phyloP scores from a whole-genome alignment of 2,329 filamentous ascomycete genomes.

The Diaporthe capsici region DNA sequence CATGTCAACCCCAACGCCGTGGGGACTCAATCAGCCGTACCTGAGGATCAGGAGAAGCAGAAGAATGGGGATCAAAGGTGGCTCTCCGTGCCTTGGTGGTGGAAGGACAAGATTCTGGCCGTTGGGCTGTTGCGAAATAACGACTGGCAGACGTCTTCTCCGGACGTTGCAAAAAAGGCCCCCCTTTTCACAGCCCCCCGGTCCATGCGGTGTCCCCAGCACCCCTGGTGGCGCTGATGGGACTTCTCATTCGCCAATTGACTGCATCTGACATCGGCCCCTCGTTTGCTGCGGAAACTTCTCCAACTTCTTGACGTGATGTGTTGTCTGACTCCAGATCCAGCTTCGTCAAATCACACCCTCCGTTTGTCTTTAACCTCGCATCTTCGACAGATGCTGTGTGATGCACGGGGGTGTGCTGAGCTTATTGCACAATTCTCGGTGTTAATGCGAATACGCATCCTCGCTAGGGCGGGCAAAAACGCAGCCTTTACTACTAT shows the following conservation, averaged over 20 bases:
- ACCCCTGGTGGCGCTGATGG: not conserved
- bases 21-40: not conserved
- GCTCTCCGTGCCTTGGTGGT: not conserved
- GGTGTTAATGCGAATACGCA: not conserved
- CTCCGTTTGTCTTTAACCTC: not conserved
- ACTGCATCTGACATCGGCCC: conserved; percentile 7
- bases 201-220: conserved; percentile 3
- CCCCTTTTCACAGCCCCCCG: conserved; percentile 16
- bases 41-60: not conserved
- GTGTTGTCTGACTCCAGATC: conserved; percentile 21
- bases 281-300: conserved; percentile 15
- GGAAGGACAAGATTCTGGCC: not conserved
- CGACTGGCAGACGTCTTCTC: conserved; percentile 1
- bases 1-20: not conserved
- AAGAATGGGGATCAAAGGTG: not conserved
- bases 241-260: conserved; percentile 29
- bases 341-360: conserved; percentile 18
- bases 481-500: not conserved
- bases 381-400: conserved; percentile 2
- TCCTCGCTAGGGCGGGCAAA: not conserved
- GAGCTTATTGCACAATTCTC: conserved; percentile 23
- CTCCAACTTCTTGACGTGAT: conserved; percentile 1
- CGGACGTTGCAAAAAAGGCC: conserved; percentile 7
- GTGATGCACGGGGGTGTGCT: not conserved
- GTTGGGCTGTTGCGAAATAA: not conserved